Evolutionary conservation across 208 protist species (phyloP), one percentile per base, ranked within the genome.

Genomic region (Trypanosoma rangeli): DNA sequence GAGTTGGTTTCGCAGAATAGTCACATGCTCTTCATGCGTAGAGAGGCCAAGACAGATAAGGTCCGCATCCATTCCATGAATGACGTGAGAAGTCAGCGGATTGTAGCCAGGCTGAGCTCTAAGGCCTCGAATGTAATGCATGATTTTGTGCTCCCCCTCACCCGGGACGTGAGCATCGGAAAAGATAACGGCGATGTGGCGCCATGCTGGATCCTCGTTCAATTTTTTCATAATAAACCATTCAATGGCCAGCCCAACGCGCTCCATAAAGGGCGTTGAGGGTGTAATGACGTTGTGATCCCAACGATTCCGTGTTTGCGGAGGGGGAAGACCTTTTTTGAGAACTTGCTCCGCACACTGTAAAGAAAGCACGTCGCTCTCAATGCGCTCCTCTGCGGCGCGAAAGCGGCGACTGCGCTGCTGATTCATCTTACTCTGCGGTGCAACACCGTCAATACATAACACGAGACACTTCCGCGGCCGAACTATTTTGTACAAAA

Each of bases 381-480:
- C 83, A 61, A 84, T 39, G 7, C 72, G 75, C 62, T 99, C 97
- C 64, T 98, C 80, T 5, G 94, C 97, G 4, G 98, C 82, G 35
- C 92, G 84, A 82, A 99, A 99, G 39, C 99, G 90, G 26, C 99
- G 88, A 35, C 89, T 90, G 67, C 99, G 90, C 85, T 99, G 99
- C 84, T 99, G 99, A 74, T 99, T 99, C 97, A 99, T 99, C 74
- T 99, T 99, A 57, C 99, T 99, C 22, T 98, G 86, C 39, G 99
- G 99, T 8, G 99, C 98, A n/a, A 99, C 98, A 54, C 98, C 98
- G 80, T 99, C 98, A 44, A 97, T 78, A 68, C 88, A 96, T 70
- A 99, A 90, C 64, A 98, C 99, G 1, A 99, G 78, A 10, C 99
- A 84, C 62, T 99, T 99, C 22, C 95, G 83, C 13, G 99, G 99